Conservation (phyloP, 163 green algal species). For the Chlamydomonas reinhardtii region DNA sequence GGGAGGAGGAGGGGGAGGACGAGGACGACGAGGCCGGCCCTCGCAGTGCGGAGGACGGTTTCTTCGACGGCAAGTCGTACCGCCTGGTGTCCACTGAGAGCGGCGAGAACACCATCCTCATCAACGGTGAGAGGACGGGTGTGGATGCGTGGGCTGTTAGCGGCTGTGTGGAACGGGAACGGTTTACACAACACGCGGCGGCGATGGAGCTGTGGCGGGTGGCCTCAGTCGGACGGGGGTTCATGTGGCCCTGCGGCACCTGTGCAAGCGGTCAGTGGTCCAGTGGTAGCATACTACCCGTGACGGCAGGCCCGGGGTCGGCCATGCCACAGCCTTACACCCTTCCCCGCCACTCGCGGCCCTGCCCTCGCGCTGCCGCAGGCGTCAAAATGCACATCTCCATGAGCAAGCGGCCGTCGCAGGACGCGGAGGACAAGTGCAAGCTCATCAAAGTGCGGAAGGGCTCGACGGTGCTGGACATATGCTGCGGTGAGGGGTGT, state of each 20-base stretch:
- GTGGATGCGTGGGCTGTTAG: not conserved
- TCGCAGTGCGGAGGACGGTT: constrained; percentile 6
- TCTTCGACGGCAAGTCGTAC: constrained; percentile 41
- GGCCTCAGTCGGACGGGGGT: too few species aligned
- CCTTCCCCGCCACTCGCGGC: not conserved
- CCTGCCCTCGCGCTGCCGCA: not conserved
- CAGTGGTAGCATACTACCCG: too few species aligned
- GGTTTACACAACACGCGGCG: too few species aligned
- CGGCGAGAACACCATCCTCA: constrained; percentile 45
- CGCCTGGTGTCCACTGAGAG: constrained; percentile 9
- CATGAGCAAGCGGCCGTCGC: constrained; percentile 30
- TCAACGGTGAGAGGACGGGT: constrained; percentile 1
- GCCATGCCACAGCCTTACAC: too few species aligned
- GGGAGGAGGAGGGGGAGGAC: constrained; percentile 1
- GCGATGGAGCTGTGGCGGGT: too few species aligned
- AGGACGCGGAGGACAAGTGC: constrained; percentile 48
- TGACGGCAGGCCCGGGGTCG: too few species aligned
- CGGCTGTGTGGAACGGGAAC: too few species aligned
- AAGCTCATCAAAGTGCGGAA: constrained; percentile 17
- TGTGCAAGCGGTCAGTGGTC: too few species aligned
- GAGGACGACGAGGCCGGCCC: not conserved
- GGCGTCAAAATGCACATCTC: constrained; percentile 55
- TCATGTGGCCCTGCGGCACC: not conserved
- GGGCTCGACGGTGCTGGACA: constrained; percentile 33
- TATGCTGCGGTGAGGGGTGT: constrained; percentile 30